Percentiles rank a stretch among this genome's conserved stretches.
Conservation (phyloP, 176 grass and related monocot species). For the Aegilops sharonensis region DNA sequence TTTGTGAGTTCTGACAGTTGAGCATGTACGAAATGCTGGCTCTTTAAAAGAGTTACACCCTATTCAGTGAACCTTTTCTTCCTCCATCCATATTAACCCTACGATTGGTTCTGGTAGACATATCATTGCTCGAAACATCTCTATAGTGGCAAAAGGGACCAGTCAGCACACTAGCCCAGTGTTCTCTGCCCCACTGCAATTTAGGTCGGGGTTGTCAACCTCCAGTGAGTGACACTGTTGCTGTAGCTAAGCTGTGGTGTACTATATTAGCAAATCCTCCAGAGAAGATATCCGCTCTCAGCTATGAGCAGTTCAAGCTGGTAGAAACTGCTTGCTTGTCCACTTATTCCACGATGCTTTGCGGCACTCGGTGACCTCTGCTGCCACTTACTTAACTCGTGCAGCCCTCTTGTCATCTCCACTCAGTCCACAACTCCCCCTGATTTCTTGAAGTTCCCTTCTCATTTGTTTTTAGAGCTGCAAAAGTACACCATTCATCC, state of each 20-base stretch:
- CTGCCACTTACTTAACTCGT: not conserved
- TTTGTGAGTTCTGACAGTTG: not conserved
- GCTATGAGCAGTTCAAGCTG: not conserved
- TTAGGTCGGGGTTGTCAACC: not conserved
- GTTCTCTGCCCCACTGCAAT: not conserved
- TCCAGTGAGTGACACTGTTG: not conserved
- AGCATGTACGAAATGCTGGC: not conserved
- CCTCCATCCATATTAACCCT: not conserved
- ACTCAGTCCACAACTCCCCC: not conserved
- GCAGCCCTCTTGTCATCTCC: not conserved
- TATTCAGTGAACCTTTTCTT: not conserved
- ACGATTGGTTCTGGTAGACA: not conserved
- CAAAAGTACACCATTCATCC: not conserved
- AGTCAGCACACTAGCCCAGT: not conserved
- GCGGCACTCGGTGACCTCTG: not conserved
- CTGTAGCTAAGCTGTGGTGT: not conserved
- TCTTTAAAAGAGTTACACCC: not conserved
- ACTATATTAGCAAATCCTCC: not conserved
- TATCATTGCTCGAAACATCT: not conserved
- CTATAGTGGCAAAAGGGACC: not conserved
- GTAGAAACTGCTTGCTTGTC: not conserved
- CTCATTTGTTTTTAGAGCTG: not conserved
- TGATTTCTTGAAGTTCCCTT: not conserved
- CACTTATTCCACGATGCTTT: not conserved
- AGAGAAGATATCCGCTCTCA: not conserved